These are phyloP conservation scores for Diaporthe capsici DNA, from an alignment of 2,329 filamentous ascomycete species.

Conservation along the genomic window DNA sequence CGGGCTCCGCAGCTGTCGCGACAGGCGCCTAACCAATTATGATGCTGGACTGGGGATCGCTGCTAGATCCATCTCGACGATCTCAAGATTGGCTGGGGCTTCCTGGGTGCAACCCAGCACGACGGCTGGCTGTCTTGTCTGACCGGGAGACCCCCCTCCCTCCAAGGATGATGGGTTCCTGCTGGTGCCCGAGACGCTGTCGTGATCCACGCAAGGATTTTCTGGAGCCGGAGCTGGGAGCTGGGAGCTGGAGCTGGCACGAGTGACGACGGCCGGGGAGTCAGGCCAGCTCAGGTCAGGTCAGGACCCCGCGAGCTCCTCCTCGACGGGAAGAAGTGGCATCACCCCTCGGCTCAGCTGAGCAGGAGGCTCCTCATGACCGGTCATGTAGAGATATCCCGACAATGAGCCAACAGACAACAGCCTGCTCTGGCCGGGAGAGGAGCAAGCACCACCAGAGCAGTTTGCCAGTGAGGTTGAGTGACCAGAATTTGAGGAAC, in stretches of 20 bases:
- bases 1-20: conserved; percentile 37
- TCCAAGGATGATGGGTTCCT: conserved; percentile 15
- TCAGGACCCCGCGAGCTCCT: conserved; percentile 8
- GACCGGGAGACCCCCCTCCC: conserved; percentile 20
- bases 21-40: conserved; percentile 39
- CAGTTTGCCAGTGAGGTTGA: conserved; percentile 20
- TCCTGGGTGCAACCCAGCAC: conserved; percentile 21
- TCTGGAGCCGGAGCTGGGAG: conserved; percentile 28
- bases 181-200: conserved; percentile 30
- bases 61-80: conserved; percentile 40
- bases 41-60: conserved; percentile 40
- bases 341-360: conserved; percentile 31
- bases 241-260: conserved; percentile 17
- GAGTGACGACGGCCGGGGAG: conserved; percentile 16
- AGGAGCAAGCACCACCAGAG: conserved; percentile 21
- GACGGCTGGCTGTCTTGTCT: conserved; percentile 27
- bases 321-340: background rate
- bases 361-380: conserved; percentile 6
- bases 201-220: conserved; percentile 35
- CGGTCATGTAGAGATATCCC: background rate
- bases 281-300: conserved; percentile 1
- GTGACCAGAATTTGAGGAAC: conserved; percentile 30
- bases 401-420: conserved; percentile 5
- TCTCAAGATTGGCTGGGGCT: conserved; percentile 36
- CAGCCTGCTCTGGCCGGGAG: conserved; percentile 8